These are phyloP conservation scores for Exophiala sp. DNA, from an alignment of 2,329 filamentous ascomycete genomes.

Conservation along the genomic window DNA sequence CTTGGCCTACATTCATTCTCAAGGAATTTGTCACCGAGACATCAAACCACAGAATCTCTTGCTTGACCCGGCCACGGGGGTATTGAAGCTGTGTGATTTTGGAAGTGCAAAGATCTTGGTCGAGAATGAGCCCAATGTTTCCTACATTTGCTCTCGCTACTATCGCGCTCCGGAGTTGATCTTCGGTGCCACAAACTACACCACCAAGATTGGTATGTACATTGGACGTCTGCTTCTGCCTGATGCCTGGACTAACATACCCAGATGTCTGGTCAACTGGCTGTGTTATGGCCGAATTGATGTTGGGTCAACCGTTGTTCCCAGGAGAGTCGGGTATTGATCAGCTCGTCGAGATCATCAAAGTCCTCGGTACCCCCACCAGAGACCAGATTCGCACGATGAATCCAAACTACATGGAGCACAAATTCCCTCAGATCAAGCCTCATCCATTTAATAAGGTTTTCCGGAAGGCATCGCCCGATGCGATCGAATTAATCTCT, in stretches of 20 bases:
- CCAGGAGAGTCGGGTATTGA: conserved; percentile 98
- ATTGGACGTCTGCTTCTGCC: conserved; percentile 6
- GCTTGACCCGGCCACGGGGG: conserved; percentile 80
- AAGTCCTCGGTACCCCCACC: conserved; percentile 92
- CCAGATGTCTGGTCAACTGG: conserved; percentile 99
- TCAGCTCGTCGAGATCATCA: conserved; percentile 98
- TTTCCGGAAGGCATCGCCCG: conserved; percentile 89
- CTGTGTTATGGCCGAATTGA: conserved; percentile 98
- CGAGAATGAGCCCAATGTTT: conserved; percentile 98
- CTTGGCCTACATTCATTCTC: conserved; percentile 96
- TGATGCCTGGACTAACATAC: conserved; percentile 6
- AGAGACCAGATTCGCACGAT: conserved; percentile 98
- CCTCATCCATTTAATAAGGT: conserved; percentile 99
- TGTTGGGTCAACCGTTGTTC: conserved; percentile 96
- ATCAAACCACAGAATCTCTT: conserved; percentile 99
- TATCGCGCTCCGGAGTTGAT: conserved; percentile 97
- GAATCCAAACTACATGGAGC: conserved; percentile 99
- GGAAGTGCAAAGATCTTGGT: conserved; percentile 98
- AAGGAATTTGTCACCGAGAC: conserved; percentile 97
- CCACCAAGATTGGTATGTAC: conserved; percentile 91
- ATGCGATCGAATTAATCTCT: conserved; percentile 91
- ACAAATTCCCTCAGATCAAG: conserved; percentile 99
- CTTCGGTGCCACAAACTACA: conserved; percentile 98
- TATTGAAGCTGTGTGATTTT: conserved; percentile 97
- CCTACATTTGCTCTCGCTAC: conserved; percentile 98